Conservation (phyloP, 2,329 filamentous ascomycete species). For the Apiospora marii region DNA sequence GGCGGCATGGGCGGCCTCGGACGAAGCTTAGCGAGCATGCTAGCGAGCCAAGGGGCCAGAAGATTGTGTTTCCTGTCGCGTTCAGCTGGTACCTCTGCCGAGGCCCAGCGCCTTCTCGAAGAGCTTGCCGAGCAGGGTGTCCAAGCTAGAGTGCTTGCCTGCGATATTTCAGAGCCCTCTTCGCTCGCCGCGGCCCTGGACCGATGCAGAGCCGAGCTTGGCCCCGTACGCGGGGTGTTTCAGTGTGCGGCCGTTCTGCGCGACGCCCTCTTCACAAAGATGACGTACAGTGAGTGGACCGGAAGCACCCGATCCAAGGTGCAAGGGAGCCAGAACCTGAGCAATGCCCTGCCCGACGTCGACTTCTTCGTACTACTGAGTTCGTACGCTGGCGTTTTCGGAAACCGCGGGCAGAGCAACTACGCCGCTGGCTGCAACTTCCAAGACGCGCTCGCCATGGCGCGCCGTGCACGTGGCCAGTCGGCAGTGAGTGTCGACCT, state of each 20-base stretch:
- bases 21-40: constrained; percentile 39
- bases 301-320: not conserved
- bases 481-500: not conserved
- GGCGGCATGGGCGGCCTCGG: constrained; percentile 47
- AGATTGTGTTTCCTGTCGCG: constrained; percentile 42
- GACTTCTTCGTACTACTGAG: constrained; percentile 21
- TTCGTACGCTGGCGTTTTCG: constrained; percentile 5
- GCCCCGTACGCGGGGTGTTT: constrained; percentile 9
- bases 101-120: constrained; percentile 30
- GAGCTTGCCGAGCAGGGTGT: constrained; percentile 39
- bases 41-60: constrained; percentile 41
- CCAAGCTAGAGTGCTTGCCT: too few relatives aligned
- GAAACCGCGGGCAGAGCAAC: constrained; percentile 20
- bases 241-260: not conserved
- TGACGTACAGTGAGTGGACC: not conserved
- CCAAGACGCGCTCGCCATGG: constrained; percentile 27
- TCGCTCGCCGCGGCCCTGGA: constrained; percentile 21
- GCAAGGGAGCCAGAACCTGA: not conserved
- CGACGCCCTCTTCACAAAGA: not conserved
- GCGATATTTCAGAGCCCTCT: constrained; percentile 21
- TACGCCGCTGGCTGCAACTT: constrained; percentile 30
- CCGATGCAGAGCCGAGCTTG: constrained; percentile 22
- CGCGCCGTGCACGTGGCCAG: too few relatives aligned
- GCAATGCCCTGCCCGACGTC: not conserved
- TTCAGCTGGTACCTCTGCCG: constrained; percentile 34